Base-by-base conservation (phyloP, 1,284 basidiomycete genomes). In the Melampsora abietis-canadensis region DNA sequence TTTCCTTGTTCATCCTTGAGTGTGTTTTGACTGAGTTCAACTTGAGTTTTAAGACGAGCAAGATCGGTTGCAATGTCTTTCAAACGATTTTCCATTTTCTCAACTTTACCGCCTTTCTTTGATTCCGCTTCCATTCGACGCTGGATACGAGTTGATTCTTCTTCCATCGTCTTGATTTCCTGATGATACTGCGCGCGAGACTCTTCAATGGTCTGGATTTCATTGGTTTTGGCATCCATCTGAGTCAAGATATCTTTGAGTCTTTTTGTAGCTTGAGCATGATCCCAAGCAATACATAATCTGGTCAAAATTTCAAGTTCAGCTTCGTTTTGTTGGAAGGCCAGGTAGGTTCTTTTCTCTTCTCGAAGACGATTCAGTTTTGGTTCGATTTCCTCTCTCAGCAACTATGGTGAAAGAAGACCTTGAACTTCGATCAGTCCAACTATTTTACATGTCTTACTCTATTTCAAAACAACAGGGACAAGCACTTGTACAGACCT, bases 301-400 rank as follows among this genome's bases (percentile, higher is more conserved):
- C 92, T 88, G 0, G 87, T 90, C 19, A 95, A 87, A n/a, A 89
- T 88, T 82, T 98, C 95, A 47, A 98, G 87, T 81, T 98, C 94
- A 0, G 89, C 86, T 62, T 88, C 88, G 0, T 90, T 87, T 82
- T 97, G 97, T 82, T 97, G 94, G 82, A 90, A 98, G 77, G 91
- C 89, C 48, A 98, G 85, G 81, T 89, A 98, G 12, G 90, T 87
- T 46, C 92, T 87, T 82, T 98, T 98, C 83, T 99, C 94, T 34
- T 86, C 86, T 6, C 95, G 87, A 0, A 98, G 88, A 78, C 90
- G 93, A 81, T 97, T 91, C 60, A 98, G 86, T 82, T 97, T 98
- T 0, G 95, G 95, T 0, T 88, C 90, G 80, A 98, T 97, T 82
- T 98, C 96, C 81, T 98, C 94, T 0, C 85, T 83, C 27, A 98